Base-by-base conservation (phyloP, 495 filamentous ascomycete species). In the Cercophora samala region DNA sequence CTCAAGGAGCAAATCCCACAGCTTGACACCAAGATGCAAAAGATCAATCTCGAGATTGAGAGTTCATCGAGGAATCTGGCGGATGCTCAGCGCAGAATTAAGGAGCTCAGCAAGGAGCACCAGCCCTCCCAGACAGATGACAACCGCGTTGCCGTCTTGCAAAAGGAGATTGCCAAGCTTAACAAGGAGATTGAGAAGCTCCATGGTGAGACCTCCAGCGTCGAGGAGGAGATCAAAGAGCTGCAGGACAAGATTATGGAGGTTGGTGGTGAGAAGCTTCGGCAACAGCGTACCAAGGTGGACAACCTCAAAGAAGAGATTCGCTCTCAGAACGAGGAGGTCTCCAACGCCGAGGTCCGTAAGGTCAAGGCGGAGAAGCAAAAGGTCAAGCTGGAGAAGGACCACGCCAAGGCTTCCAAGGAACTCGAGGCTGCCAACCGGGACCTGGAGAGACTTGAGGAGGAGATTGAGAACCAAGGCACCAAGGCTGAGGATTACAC, bases 211-310 rank as follows among this genome's bases (percentile, higher is more conserved):
- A 97, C 91, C 52, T 82, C 89, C 18, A 92, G 88, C 26, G 88
- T 97, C 22, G 96, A 99, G 71, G 87, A 89, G 52, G 95, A 97
- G 76, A 97, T 99, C 70, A 92, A 95, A 77, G 82, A 80, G 1
- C 83, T 99, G 21, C 93, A 98, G 76, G 89, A 91, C 81, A 96
- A 95, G 82, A 98, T 99, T 72, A 97, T 98, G 94, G 90, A 97
- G 78, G 88, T 96, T 64, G 95, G 95, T 67, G 95, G 95, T 79
- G 93, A 97, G 56, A 90, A 91, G 74, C 87, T 99, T 11, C 88
- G 95, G 58, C 86, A 88, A 24, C 94, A 98, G 74, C 94, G 95
- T 71, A 89, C 91, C 32, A 97, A 91, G 79, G 93, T 99, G n/a
- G 95, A 98, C 77, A 87, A 90, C 24, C 78, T 93, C 61, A 95